Conservation (phyloP, 495 filamentous ascomycete genomes). For the Penicillium psychrofluorescens region DNA sequence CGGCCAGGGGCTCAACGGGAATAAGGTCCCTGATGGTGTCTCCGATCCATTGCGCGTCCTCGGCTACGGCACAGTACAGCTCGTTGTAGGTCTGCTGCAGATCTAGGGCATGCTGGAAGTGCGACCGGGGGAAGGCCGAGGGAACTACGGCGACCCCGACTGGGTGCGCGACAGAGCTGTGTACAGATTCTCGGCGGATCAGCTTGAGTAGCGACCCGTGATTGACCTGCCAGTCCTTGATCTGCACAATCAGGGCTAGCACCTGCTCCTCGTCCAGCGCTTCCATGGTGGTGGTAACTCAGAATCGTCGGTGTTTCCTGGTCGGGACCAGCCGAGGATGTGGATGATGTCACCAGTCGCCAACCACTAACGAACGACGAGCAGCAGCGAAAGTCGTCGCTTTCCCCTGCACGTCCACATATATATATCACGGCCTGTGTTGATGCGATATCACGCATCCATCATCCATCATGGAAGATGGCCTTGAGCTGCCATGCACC, state of each 20-base stretch:
- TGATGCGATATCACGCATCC: too few relatives aligned
- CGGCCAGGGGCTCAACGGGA: conserved; percentile 61
- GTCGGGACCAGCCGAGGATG: background rate
- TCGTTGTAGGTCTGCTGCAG: conserved; percentile 74
- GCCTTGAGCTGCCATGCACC: too few relatives aligned
- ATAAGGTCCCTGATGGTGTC: conserved; percentile 32
- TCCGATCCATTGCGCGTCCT: conserved; percentile 65
- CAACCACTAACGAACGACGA: too few relatives aligned
- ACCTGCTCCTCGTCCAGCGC: background rate
- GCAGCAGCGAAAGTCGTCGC: too few relatives aligned
- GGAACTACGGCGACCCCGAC: conserved; percentile 80
- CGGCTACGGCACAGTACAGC: conserved; percentile 68
- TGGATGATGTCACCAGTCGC: too few relatives aligned
- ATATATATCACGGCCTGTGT: too few relatives aligned
- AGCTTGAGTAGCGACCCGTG: conserved; percentile 71
- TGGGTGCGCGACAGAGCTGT: conserved; percentile 56
- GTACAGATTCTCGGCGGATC: conserved; percentile 44
- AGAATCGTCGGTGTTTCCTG: background rate
- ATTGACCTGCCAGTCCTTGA: conserved; percentile 72
- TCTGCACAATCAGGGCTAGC: background rate
- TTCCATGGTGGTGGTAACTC: too few relatives aligned
- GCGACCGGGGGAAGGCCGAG: conserved; percentile 63
- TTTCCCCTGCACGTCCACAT: too few relatives aligned
- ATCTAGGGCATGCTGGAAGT: conserved; percentile 59
- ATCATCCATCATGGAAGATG: too few relatives aligned